phyloP scores from a whole-genome alignment of 2,329 filamentous ascomycete species.

The Penicillium sp. region DNA sequence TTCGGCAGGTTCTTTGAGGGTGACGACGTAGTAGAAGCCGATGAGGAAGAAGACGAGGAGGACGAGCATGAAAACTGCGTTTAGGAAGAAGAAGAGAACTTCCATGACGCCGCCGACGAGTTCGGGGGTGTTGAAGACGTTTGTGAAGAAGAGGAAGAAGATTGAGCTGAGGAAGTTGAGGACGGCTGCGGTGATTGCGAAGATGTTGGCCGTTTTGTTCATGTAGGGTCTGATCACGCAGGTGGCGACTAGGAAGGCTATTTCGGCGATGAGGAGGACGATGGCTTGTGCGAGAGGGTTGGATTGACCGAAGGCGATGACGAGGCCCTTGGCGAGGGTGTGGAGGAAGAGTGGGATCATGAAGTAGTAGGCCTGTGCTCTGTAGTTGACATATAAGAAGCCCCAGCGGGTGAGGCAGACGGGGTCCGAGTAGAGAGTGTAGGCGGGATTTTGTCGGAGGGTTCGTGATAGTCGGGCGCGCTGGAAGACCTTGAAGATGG shows the following conservation, averaged over 20 bases:
- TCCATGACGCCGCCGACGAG: slow-evolving; percentile 88
- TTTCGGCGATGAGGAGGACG: slow-evolving; percentile 83
- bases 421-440: slow-evolving; percentile 94
- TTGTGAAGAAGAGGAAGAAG: slow-evolving; percentile 86
- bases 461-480: slow-evolving; percentile 85
- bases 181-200: slow-evolving; percentile 88
- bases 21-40: slow-evolving; percentile 76
- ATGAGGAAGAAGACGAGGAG: slow-evolving; percentile 82
- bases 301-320: slow-evolving; percentile 79
- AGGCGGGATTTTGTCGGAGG: slow-evolving; percentile 94
- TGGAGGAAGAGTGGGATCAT: slow-evolving; percentile 80
- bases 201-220: slow-evolving; percentile 96
- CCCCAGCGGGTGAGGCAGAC: slow-evolving; percentile 95
- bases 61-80: slow-evolving; percentile 81
- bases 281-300: slow-evolving; percentile 76
- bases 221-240: slow-evolving; percentile 89
- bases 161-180: slow-evolving; percentile 91
- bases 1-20: slow-evolving; percentile 91
- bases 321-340: slow-evolving; percentile 81
- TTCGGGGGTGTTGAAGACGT: slow-evolving; percentile 80
- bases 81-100: slow-evolving; percentile 85
- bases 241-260: slow-evolving; percentile 75
- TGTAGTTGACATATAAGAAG: slow-evolving; percentile 95
- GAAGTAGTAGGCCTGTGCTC: slow-evolving; percentile 93
- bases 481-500: slow-evolving; percentile 83